Conservation (phyloP, 345 rosid species). For the Populus pruinosa region DNA sequence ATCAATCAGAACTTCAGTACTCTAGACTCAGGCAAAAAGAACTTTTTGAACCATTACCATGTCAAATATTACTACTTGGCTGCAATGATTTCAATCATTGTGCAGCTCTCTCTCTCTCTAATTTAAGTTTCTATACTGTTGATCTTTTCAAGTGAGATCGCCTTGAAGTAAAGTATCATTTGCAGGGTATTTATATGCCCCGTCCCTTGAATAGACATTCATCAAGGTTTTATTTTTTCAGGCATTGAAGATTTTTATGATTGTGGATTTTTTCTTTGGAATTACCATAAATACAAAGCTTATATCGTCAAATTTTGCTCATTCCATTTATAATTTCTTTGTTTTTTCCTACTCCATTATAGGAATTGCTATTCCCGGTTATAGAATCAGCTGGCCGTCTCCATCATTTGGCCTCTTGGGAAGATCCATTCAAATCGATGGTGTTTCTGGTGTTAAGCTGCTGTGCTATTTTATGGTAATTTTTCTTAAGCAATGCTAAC, state of each 20-base stretch:
- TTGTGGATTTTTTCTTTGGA: not conserved
- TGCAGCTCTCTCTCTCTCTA: too few species aligned
- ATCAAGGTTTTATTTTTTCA: not conserved
- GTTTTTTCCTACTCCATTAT: constrained; percentile 12
- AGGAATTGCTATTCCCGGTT: constrained; percentile 78
- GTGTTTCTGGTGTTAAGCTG: constrained; percentile 48
- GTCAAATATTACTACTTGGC: not conserved
- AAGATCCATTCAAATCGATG: constrained; percentile 59
- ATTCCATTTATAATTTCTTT: not conserved
- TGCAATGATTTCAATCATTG: not conserved
- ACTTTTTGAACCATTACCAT: not conserved
- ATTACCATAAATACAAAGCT: not conserved
- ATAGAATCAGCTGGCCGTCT: constrained; percentile 43
- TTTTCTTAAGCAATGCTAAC: not conserved
- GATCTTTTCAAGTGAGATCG: not conserved
- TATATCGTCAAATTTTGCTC: not conserved
- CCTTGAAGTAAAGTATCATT: not conserved
- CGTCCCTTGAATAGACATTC: not conserved
- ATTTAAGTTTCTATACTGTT: not conserved
- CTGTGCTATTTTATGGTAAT: constrained; percentile 44
- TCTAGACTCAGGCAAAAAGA: not conserved
- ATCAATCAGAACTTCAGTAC: not conserved
- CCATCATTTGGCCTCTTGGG: constrained; percentile 65
- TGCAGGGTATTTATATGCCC: not conserved
- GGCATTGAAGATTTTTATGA: not conserved